Conservation (phyloP, 163 green algal genomes). For the Chlorella variabilis region DNA sequence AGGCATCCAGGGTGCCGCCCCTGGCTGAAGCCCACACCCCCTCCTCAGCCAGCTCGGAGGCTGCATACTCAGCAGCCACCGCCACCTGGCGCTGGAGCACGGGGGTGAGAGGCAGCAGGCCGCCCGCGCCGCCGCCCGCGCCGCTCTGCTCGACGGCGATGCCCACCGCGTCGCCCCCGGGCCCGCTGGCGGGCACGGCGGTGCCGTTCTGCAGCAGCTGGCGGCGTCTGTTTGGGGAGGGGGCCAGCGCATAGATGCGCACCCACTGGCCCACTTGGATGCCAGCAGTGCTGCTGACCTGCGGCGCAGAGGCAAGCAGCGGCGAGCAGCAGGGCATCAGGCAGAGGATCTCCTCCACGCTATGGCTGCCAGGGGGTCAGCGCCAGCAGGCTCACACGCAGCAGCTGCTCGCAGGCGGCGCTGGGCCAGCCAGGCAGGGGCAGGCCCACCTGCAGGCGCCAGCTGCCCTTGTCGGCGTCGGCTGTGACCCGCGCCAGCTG, state of each 20-base stretch:
- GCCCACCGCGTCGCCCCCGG: background rate
- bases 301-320: background rate
- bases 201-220: background rate
- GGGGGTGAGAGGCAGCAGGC: slow-evolving; percentile 2
- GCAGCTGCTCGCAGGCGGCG: no score
- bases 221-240: background rate
- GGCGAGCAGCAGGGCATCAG: no score
- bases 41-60: background rate
- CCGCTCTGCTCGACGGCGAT: background rate
- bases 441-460: background rate
- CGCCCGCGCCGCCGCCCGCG: background rate
- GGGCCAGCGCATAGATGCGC: slow-evolving; percentile 10
- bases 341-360: no score
- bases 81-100: background rate
- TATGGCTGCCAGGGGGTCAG: no score
- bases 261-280: slow-evolving; percentile 8
- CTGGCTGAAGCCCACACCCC: background rate
- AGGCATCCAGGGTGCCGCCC: slow-evolving; percentile 9
- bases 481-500: background rate
- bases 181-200: background rate
- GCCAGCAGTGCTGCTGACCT: background rate
- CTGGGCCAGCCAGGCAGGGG: no score
- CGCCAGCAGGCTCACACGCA: no score
- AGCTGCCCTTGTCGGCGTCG: background rate
- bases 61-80: background rate